Percentiles rank a stretch among this genome's conserved stretches.
These are phyloP conservation scores for Gliomastix tumulicola DNA, from an alignment of 2,329 filamentous ascomycete species.

Conservation along the genomic window DNA sequence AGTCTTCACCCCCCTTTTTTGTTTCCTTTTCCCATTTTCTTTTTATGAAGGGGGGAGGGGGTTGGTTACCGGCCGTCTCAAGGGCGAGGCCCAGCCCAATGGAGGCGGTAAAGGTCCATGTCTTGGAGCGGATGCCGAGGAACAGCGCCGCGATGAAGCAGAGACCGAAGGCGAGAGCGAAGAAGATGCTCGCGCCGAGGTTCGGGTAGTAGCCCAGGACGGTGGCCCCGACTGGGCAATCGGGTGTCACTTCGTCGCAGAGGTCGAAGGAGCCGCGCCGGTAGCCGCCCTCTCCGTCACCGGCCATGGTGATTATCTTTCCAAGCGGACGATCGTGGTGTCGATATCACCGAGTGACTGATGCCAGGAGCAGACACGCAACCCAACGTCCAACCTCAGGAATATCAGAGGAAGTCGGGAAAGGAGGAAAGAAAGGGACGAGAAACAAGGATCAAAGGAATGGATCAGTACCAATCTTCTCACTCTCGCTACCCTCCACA, in stretches of 20 bases:
- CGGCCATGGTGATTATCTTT: too few species aligned
- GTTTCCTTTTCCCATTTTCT: not conserved
- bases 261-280: constrained; percentile 16
- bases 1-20: too few species aligned
- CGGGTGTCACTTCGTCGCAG: constrained; percentile 24
- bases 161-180: constrained; percentile 40
- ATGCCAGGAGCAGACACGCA: too few species aligned
- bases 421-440: too few species aligned
- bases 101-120: constrained; percentile 46
- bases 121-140: constrained; percentile 41
- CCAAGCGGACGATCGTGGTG: too few species aligned
- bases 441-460: too few species aligned
- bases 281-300: too few species aligned
- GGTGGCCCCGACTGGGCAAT: constrained; percentile 44
- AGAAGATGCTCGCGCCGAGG: constrained; percentile 47
- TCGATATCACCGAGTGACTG: too few species aligned
- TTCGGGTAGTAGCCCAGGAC: constrained; percentile 52
- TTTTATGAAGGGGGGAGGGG: not conserved
- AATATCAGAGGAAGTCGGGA: too few species aligned
- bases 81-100: constrained; percentile 41
- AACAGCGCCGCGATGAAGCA: constrained; percentile 30
- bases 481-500: too few species aligned
- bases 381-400: too few species aligned
- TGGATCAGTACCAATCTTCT: too few species aligned
- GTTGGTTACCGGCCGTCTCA: constrained; percentile 40